Evolutionary conservation across 2,329 filamentous ascomycete genomes (phyloP).

Genomic region (Alternaria novae-zelandiae): DNA sequence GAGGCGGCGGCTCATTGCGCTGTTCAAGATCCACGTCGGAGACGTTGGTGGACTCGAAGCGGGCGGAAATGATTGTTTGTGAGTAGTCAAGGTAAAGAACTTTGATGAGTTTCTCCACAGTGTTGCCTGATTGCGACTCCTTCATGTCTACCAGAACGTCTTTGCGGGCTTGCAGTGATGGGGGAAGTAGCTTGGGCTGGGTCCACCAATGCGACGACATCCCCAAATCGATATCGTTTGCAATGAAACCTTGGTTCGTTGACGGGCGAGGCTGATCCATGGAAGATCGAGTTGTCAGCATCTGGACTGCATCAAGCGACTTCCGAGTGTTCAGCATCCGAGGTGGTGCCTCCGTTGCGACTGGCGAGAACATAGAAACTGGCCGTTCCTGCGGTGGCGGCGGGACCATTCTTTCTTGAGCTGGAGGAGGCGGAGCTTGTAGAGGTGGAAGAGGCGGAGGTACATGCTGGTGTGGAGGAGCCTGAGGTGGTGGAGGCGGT

Average conservation of each 20-base stretch:
- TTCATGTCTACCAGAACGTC: slow-evolving; percentile 86
- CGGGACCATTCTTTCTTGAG: slow-evolving; percentile 50
- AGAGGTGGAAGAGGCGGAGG: slow-evolving; percentile 49
- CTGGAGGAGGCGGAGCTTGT: slow-evolving; percentile 46
- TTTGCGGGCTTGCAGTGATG: slow-evolving; percentile 78
- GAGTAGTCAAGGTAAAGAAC: slow-evolving; percentile 97
- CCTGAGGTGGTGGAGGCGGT: slow-evolving; percentile 46
- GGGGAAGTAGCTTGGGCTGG: slow-evolving; percentile 78
- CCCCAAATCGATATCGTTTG: slow-evolving; percentile 82
- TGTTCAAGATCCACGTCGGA: slow-evolving; percentile 80
- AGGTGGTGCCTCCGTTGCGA: slow-evolving; percentile 49
- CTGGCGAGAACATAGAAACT: slow-evolving; percentile 36
- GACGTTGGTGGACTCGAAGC: slow-evolving; percentile 77
- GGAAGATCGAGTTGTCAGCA: slow-evolving; percentile 63
- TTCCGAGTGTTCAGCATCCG: slow-evolving; percentile 58
- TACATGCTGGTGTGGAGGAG: slow-evolving; percentile 41
- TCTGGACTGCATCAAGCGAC: slow-evolving; percentile 70
- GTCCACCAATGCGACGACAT: slow-evolving; percentile 85
- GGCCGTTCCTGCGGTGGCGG: slow-evolving; percentile 39
- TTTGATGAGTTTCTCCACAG: slow-evolving; percentile 80
- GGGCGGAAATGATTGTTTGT: slow-evolving; percentile 84
- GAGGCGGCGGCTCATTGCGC: slow-evolving; percentile 82
- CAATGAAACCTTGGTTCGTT: slow-evolving; percentile 82
- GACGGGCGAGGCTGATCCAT: slow-evolving; percentile 74
- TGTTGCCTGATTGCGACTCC: slow-evolving; percentile 75